phyloP scores from a whole-genome alignment of 2,329 filamentous ascomycete species.

The Pestalotiopsis fici region DNA sequence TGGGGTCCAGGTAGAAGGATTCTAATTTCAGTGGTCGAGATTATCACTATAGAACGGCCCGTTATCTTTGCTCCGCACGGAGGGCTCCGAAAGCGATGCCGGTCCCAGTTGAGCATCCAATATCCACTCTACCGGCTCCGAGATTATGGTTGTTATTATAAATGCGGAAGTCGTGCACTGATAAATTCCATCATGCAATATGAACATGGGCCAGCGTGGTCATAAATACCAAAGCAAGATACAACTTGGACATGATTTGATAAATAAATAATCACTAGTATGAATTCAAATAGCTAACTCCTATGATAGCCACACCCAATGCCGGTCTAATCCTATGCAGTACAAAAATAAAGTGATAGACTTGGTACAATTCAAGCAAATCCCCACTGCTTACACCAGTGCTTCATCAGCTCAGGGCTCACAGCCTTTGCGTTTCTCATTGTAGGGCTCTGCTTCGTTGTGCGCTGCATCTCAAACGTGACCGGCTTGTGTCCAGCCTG shows the following conservation, averaged over 20 bases:
- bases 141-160: neutral
- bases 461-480: constrained; percentile 40
- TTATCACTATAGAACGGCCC: neutral
- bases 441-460: constrained; percentile 39
- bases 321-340: neutral
- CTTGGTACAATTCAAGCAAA: neutral
- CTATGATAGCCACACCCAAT: neutral
- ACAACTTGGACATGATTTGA: too few relatives aligned
- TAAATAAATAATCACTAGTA: too few relatives aligned
- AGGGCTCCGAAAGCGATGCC: neutral
- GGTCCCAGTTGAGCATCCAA: neutral
- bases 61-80: constrained; percentile 1
- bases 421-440: constrained; percentile 41
- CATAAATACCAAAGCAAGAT: too few relatives aligned
- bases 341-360: neutral
- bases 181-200: too few relatives aligned
- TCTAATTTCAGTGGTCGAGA: neutral
- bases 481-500: constrained; percentile 26
- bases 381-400: constrained; percentile 50
- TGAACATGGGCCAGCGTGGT: too few relatives aligned
- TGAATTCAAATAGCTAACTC: neutral
- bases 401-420: constrained; percentile 43
- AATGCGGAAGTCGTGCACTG: neutral
- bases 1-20: neutral
- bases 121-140: neutral